Conservation (phyloP, 1,284 basidiomycete species). For the Pseudozyma flocculosa region DNA sequence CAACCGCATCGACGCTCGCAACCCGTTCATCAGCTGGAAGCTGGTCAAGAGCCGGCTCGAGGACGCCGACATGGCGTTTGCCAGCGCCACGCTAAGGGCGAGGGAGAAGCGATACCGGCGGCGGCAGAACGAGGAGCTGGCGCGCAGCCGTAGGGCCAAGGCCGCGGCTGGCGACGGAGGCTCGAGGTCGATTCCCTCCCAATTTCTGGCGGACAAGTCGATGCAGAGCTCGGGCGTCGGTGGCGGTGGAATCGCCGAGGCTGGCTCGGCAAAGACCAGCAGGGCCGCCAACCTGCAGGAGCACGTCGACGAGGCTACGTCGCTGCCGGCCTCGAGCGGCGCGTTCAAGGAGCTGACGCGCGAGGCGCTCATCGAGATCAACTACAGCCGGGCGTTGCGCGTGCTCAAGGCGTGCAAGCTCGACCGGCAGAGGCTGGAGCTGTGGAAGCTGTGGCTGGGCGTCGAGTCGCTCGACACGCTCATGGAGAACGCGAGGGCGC, state of each 20-base stretch:
- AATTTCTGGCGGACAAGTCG: not conserved
- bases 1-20: constrained; percentile 43
- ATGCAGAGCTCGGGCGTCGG: not conserved
- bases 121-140: not conserved
- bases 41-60: constrained; percentile 44
- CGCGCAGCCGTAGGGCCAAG: not conserved
- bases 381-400: constrained; percentile 40
- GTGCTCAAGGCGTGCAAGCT: constrained; percentile 47
- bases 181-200: not conserved
- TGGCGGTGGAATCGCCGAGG: no score
- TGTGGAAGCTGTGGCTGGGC: constrained; percentile 55
- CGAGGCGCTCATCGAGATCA: constrained; percentile 51
- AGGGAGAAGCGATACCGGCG: constrained; percentile 40
- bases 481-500: constrained; percentile 10
- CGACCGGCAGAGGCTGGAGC: constrained; percentile 45
- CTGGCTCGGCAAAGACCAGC: no score
- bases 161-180: constrained; percentile 1
- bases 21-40: constrained; percentile 51
- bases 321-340: no score
- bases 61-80: constrained; percentile 44
- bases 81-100: constrained; percentile 33
- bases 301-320: constrained; percentile 6
- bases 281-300: constrained; percentile 13
- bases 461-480: constrained; percentile 22
- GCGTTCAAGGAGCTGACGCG: constrained; percentile 39